phyloP scores from a whole-genome alignment of 495 filamentous ascomycete species.

The Lentithecium fluviatile region DNA sequence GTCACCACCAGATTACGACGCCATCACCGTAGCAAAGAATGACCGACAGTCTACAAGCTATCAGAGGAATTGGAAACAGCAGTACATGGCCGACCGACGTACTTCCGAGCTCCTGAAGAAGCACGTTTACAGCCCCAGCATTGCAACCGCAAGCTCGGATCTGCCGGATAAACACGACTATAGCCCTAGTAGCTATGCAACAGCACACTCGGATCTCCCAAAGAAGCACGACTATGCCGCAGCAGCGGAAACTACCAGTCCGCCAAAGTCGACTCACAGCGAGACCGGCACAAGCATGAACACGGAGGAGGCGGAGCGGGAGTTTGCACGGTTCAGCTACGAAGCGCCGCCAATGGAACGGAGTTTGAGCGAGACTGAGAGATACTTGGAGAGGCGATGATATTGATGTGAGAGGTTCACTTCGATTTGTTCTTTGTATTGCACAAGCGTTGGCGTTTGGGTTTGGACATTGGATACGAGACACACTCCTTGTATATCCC shows the following conservation, averaged over 20 bases:
- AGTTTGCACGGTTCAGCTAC: constrained; percentile 19
- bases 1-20: constrained; percentile 12
- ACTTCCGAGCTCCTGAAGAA: constrained; percentile 4
- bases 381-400: neutral
- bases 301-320: constrained; percentile 5
- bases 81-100: neutral
- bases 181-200: neutral
- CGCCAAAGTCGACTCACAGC: neutral
- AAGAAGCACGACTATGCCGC: neutral
- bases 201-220: neutral
- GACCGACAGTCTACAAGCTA: neutral
- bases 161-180: neutral
- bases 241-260: neutral
- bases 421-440: neutral
- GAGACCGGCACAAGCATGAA: neutral
- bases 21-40: constrained; percentile 1
- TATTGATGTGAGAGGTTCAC: neutral
- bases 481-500: no score
- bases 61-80: neutral
- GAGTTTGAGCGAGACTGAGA: constrained; percentile 6
- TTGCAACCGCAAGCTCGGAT: neutral
- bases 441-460: neutral
- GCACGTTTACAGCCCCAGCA: neutral
- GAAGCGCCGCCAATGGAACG: constrained; percentile 17
- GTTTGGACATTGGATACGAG: neutral